These are phyloP conservation scores for Protomyces inouyei DNA, from an alignment of 1,139 yeast genomes.

Conservation along the genomic window DNA sequence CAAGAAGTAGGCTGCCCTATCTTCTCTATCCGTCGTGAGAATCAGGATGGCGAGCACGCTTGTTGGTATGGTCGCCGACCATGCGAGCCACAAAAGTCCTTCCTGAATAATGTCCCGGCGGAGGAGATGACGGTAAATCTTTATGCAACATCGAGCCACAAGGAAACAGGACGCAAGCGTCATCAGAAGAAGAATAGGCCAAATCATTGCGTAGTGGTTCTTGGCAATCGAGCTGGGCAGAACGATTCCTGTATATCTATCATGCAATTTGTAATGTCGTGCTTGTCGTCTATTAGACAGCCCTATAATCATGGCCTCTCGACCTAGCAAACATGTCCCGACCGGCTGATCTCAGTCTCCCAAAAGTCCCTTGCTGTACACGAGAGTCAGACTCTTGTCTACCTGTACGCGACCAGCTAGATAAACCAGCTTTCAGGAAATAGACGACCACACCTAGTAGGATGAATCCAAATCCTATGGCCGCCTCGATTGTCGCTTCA, in stretches of 20 bases:
- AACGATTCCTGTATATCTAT: neutral
- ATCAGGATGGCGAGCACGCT: neutral
- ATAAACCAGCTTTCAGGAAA: neutral
- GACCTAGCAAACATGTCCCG: neutral
- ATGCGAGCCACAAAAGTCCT: neutral
- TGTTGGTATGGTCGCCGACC: neutral
- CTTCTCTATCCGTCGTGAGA: neutral
- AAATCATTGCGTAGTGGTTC: neutral
- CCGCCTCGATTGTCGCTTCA: constrained; percentile 20
- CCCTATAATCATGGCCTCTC: neutral
- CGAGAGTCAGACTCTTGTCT: neutral
- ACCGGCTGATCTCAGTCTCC: neutral
- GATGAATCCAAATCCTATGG: constrained; percentile 13
- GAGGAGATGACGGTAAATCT: neutral
- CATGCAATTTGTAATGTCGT: neutral
- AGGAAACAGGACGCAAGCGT: neutral
- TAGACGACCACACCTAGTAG: constrained; percentile 8
- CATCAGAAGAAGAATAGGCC: neutral
- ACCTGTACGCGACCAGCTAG: neutral
- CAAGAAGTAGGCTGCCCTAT: neutral
- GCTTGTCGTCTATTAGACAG: neutral
- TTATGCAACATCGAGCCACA: neutral
- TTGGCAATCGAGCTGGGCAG: neutral
- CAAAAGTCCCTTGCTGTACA: neutral
- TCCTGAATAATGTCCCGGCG: neutral